Conservation (phyloP, 1,284 basidiomycete species). For the Marasmius fiardii region DNA sequence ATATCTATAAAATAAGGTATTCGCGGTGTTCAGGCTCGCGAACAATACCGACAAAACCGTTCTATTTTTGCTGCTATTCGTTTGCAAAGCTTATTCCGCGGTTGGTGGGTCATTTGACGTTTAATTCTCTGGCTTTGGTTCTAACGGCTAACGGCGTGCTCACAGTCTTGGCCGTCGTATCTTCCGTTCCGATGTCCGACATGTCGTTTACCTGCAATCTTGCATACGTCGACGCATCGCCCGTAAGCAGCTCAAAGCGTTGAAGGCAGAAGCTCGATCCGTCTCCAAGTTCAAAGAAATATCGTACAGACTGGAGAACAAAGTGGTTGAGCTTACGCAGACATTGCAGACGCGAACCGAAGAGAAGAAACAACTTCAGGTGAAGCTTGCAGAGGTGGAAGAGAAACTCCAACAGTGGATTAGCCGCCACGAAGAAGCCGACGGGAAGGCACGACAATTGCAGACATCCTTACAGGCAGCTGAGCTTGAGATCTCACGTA, state of each 20-base stretch:
- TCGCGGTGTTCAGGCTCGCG: conserved; percentile 79
- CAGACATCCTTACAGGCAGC: conserved; percentile 70
- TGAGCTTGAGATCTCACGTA: conserved; percentile 72
- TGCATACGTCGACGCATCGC: conserved; percentile 90
- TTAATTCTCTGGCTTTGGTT: not conserved
- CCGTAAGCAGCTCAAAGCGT: conserved; percentile 77
- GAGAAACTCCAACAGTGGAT: conserved; percentile 85
- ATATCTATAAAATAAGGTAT: conserved; percentile 45
- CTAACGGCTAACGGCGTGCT: conserved; percentile 11
- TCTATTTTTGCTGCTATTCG: conserved; percentile 66
- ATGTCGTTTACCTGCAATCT: conserved; percentile 87
- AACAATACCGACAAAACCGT: conserved; percentile 59
- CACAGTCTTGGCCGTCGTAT: conserved; percentile 63
- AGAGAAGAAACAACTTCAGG: conserved; percentile 88
- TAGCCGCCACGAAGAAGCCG: conserved; percentile 87
- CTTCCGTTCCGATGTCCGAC: conserved; percentile 66
- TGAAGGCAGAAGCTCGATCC: conserved; percentile 92
- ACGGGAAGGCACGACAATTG: conserved; percentile 72
- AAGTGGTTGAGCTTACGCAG: conserved; percentile 98
- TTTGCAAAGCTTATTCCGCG: conserved; percentile 87
- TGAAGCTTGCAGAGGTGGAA: conserved; percentile 76
- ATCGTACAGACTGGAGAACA: conserved; percentile 97
- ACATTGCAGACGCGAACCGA: conserved; percentile 88
- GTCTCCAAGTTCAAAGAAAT: conserved; percentile 99
- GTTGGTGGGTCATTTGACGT: conserved; percentile 60